Base-by-base conservation (phyloP, 2,329 filamentous ascomycete species). In the Fusarium duplospermum region DNA sequence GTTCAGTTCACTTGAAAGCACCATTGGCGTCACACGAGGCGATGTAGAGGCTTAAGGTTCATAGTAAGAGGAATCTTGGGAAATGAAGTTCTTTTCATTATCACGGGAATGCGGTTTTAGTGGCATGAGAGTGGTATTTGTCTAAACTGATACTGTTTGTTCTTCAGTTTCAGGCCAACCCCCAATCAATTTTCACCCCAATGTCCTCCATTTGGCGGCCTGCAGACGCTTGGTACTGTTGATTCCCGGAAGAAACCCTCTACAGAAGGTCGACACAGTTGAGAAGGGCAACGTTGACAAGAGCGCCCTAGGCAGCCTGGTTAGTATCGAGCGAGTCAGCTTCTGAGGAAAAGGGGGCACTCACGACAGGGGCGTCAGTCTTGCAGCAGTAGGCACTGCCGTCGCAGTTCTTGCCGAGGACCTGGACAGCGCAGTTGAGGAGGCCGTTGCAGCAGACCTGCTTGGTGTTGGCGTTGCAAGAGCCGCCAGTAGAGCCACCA, bases 371-470 rank as follows among this genome's bases (percentile, higher is more conserved):
- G 31, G 59, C 59, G 2, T 52, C 31, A 38, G 59, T 62, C 20
- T 52, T 38, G 59, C 59, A 62, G 59, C 59, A 62, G 29, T 52
- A 52, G 20, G 59, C 40, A 16, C 16, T 29, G 40, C 42, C 42
- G 16, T 35, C 42, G 16, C 59, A 62, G 42, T 52, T 52, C 14
- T 38, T 50, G 8, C 59, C 42, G 22, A 52, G 6, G 20, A 62
- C 31, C 13, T 62, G 59, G 22, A 62, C 59, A 13, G 11, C 4
- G 5, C 59, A 62, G 59, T 4, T 52, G 42, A 29, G 9, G 18
- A 62, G 9, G 33, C 59, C 59, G 13, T 52, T 62, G 31, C 59
- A 62, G 42, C 59, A 62, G 31, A 62, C 59, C 59, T 62, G 59
- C 42, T 62, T 62, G 22, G 38, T 33, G 31, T 62, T 22, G 59